These are phyloP conservation scores for Globisporangium parvum DNA, from an alignment of 352 stramenopile genomes.

Conservation along the genomic window DNA sequence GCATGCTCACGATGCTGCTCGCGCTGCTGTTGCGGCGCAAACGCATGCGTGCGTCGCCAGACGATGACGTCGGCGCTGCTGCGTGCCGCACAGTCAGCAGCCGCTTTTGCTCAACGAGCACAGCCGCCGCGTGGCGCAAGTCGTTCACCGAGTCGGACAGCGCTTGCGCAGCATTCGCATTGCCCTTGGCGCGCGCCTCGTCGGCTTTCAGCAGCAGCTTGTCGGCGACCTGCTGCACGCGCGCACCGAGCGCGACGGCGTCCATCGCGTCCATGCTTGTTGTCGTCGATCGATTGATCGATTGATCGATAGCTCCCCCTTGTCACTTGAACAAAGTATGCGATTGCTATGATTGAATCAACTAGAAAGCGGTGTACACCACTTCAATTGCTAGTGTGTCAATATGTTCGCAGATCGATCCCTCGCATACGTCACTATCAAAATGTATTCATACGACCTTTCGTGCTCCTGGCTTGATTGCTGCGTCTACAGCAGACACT, in stretches of 20 bases:
- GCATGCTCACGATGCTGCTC: slow-evolving; percentile 14
- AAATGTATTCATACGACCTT: too few relatives aligned
- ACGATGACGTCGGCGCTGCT: slow-evolving; percentile 18
- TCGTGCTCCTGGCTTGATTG: too few relatives aligned
- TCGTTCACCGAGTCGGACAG: slow-evolving; percentile 46
- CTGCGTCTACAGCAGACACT: too few relatives aligned
- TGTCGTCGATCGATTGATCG: too few relatives aligned
- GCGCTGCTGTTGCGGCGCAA: slow-evolving; percentile 15
- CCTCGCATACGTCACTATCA: too few relatives aligned
- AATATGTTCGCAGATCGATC: too few relatives aligned
- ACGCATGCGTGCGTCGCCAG: slow-evolving; percentile 4
- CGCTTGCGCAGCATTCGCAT: slow-evolving; percentile 35
- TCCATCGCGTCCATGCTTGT: slow-evolving; percentile 16
- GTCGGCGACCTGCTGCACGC: slow-evolving; percentile 68
- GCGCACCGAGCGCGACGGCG: slow-evolving; percentile 49
- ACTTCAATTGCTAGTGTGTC: too few relatives aligned
- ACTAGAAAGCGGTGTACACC: too few relatives aligned
- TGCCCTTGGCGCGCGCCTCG: slow-evolving; percentile 58
- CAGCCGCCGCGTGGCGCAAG: slow-evolving; percentile 39
- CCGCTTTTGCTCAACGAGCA: slow-evolving; percentile 54
- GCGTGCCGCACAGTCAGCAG: slow-evolving; percentile 20
- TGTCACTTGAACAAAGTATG: too few relatives aligned
- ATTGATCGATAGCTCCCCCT: slow-evolving; percentile 4
- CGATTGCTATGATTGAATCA: too few relatives aligned
- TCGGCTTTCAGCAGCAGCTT: slow-evolving; percentile 66